Evolutionary conservation across 768 basidiomycete genomes (phyloP), one percentile per base, ranked within the genome.

Genomic region (Ephemerocybe angulata): DNA sequence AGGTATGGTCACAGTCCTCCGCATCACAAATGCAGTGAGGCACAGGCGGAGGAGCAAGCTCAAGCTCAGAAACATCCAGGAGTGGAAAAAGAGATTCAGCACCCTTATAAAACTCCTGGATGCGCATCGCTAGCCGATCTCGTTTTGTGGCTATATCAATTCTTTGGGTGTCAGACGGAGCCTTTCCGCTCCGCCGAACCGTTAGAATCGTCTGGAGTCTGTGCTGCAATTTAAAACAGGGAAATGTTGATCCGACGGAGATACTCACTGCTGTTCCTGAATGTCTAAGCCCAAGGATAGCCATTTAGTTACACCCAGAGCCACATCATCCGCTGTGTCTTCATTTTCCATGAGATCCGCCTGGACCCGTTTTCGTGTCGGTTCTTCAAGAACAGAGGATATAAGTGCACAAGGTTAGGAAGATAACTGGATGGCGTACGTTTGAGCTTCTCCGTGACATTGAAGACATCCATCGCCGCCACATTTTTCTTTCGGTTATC

Each of bases 181-280:
- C 7, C 19, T 43, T 43, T 10, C 22, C 22, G 41, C 10, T 7
- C 10, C 19, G 7, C 10, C 22, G 17, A n/a, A 43, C 41, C 17
- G 7, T n/a, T 24, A 7, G n/a, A n/a, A n/a, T 10, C 7, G 19
- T 19, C 17, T 21, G 41, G 7, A 10, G 17, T 43, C 41, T 43
- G 7, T 8, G 41, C 10, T 43, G 22, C 7, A 10, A 24, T 19
- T 21, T 42, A 28, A 7, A n/a, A n/a, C n/a, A n/a, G n/a, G n/a
- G n/a, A n/a, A n/a, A n/a, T 6, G 19, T 13, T 11, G 24, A 22
- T 8, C 12, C 27, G 47, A 47, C 12, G 7, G 30, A 13, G 17
- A n/a, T 6, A 56, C 55, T 29, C 19, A 56, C 55, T 56, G 55
- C 17, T 50, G 17, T 12, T 57, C 52, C 24, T 53, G 35, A 37